These are phyloP conservation scores for Phyllostachys edulis DNA, from an alignment of 176 grass and related monocot genomes.

Conservation along the genomic window DNA sequence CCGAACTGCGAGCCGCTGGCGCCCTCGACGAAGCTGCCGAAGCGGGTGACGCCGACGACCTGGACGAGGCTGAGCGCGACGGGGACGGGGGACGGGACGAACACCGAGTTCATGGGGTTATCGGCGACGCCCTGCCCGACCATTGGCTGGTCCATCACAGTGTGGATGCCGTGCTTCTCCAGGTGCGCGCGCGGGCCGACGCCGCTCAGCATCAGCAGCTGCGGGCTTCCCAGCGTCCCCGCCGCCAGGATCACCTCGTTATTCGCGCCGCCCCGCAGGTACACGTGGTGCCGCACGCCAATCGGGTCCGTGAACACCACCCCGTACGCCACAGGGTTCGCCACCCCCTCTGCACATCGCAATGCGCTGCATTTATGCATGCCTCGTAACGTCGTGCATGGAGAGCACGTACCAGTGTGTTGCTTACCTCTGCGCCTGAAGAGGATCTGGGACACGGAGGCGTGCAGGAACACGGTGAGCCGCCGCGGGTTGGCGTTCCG, in stretches of 20 bases:
- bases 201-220: constrained; percentile 90
- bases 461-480: constrained; percentile 61
- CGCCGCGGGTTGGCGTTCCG: constrained; percentile 28
- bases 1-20: constrained; percentile 74
- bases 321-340: constrained; percentile 52
- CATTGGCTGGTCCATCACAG: constrained; percentile 51
- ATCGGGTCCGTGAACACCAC: constrained; percentile 57
- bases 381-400: neutral
- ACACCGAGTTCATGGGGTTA: constrained; percentile 82
- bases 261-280: constrained; percentile 37
- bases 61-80: constrained; percentile 64
- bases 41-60: constrained; percentile 70
- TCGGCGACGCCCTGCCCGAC: constrained; percentile 74
- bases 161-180: constrained; percentile 49
- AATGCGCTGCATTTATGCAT: neutral
- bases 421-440: constrained; percentile 32
- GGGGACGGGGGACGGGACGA: constrained; percentile 58
- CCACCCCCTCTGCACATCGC: constrained; percentile 6
- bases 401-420: neutral
- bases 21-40: constrained; percentile 80
- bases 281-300: constrained; percentile 53
- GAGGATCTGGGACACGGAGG: constrained; percentile 46
- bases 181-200: constrained; percentile 59
- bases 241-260: constrained; percentile 75
- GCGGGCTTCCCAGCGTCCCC: constrained; percentile 75